A percentile compares a stretch with the other conserved stretches of the same genome.
These are phyloP conservation scores for Rhodotorula diobovata DNA, from an alignment of 768 basidiomycete genomes.

Conservation along the genomic window DNA sequence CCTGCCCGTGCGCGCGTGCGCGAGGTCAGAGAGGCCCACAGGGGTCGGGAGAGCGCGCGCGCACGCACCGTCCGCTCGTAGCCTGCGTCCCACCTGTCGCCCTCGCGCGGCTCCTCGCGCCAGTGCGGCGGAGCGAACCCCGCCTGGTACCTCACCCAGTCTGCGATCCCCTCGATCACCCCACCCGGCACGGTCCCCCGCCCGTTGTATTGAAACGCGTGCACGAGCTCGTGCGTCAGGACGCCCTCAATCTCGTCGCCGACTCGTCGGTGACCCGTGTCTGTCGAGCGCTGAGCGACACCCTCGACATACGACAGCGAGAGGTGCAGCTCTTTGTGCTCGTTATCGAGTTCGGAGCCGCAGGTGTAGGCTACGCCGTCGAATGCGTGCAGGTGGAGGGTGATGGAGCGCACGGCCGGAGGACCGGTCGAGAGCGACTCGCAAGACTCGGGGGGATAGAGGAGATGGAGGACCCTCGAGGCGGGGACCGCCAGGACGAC, in stretches of 20 bases:
- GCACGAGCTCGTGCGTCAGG: constrained; percentile 69
- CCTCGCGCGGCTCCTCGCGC: constrained; percentile 49
- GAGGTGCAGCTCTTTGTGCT: constrained; percentile 69
- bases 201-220: constrained; percentile 70
- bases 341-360: constrained; percentile 51
- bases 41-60: neutral
- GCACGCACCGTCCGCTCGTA: constrained; percentile 59
- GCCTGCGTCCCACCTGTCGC: constrained; percentile 64
- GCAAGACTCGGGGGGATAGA: neutral
- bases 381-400: constrained; percentile 49
- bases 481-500: neutral
- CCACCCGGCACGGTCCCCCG: constrained; percentile 62
- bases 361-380: constrained; percentile 66
- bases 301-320: constrained; percentile 61
- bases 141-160: constrained; percentile 65
- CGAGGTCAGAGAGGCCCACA: too few relatives aligned
- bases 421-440: neutral
- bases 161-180: constrained; percentile 73
- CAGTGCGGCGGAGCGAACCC: constrained; percentile 67
- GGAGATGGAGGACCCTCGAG: constrained; percentile 5
- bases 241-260: constrained; percentile 66
- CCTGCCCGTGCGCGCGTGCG: constrained; percentile 41
- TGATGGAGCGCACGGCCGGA: constrained; percentile 31
- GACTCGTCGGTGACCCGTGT: constrained; percentile 48
- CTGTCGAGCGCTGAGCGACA: neutral